A percentile compares a stretch with the other conserved stretches of the same genome.
Conservation (phyloP, 345 rosid species). For the Bretschneidera sinensis region DNA sequence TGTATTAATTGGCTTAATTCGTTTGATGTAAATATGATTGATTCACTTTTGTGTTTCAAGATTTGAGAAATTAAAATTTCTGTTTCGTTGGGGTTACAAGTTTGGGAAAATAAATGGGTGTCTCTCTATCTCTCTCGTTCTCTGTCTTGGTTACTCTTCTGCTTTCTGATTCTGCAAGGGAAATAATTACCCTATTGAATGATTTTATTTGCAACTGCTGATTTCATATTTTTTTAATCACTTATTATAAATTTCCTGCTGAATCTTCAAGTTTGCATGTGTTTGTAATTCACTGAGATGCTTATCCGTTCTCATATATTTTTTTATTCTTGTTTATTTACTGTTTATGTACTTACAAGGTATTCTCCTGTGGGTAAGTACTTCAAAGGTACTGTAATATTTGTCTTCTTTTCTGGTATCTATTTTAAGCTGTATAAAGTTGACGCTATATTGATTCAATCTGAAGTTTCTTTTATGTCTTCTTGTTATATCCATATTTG, state of each 20-base stretch:
- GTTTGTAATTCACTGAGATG: conserved; percentile 10
- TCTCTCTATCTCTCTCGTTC: background rate
- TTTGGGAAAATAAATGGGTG: background rate
- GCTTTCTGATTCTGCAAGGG: no score
- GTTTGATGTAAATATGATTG: no score
- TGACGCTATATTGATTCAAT: conserved; percentile 8
- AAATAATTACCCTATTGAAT: no score
- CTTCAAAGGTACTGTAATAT: conserved; percentile 17
- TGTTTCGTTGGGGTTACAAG: background rate
- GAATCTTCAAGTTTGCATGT: conserved; percentile 7
- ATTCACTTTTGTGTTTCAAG: background rate
- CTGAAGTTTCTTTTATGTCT: conserved; percentile 16
- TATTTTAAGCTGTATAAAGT: conserved; percentile 1
- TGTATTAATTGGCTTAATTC: background rate
- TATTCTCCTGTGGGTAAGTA: conserved; percentile 12
- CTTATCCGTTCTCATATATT: conserved; percentile 8
- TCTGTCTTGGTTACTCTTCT: no score
- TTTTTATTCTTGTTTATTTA: conserved; percentile 10
- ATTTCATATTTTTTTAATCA: background rate
- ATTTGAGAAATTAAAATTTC: background rate
- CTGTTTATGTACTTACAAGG: conserved; percentile 8
- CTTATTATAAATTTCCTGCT: background rate
- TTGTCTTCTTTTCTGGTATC: conserved; percentile 15
- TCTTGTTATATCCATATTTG: conserved; percentile 5
- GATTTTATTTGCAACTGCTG: background rate